Conservation (phyloP, 2,329 filamentous ascomycete species). For the Salinomyces thailandicus region DNA sequence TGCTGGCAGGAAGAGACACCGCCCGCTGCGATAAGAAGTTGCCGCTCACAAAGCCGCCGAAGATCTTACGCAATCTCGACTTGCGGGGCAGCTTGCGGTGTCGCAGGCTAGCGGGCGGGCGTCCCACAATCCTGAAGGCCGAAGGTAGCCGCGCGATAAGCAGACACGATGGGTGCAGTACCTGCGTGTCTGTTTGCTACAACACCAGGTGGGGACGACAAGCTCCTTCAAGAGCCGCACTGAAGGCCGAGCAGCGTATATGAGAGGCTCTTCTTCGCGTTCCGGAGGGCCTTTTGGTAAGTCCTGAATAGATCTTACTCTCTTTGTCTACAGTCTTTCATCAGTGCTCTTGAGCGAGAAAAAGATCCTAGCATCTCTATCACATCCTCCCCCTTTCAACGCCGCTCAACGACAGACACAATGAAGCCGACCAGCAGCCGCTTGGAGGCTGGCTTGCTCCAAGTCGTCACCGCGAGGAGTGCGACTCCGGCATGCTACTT, state of each 20-base stretch:
- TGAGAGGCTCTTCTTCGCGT: not conserved
- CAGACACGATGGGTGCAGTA: not conserved
- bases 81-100: no score
- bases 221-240: not conserved
- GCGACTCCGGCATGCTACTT: not conserved
- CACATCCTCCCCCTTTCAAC: no score
- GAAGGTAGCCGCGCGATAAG: not conserved
- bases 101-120: no score
- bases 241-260: not conserved
- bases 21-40: not conserved
- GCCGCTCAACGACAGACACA: not conserved
- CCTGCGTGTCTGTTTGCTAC: not conserved
- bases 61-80: no score
- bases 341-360: no score
- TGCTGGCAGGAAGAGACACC: not conserved
- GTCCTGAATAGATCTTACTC: no score
- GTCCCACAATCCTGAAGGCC: not conserved
- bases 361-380: no score
- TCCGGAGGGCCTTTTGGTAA: no score
- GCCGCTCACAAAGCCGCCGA: no score
- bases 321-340: not conserved
- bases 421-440: not conserved
- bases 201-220: no score
- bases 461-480: not conserved
- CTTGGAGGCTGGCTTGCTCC: not conserved